phyloP scores from a whole-genome alignment of 208 protist genomes.

The Crithidia expoeki region DNA sequence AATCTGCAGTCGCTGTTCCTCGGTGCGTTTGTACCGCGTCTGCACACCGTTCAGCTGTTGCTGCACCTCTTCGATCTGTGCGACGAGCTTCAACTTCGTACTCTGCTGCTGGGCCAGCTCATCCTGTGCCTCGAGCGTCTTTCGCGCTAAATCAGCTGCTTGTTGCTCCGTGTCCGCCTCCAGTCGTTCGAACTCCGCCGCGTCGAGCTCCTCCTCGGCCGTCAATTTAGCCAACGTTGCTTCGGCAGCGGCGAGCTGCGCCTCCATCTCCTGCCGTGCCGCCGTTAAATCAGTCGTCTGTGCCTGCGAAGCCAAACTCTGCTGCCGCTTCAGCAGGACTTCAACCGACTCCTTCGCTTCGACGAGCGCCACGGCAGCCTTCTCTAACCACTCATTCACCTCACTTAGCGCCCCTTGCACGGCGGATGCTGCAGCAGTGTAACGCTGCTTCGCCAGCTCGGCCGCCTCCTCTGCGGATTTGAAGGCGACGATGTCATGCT shows the following conservation, averaged over 20 bases:
- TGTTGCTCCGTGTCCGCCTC: conserved; percentile 82
- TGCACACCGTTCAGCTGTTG: conserved; percentile 53
- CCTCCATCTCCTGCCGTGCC: conserved; percentile 51
- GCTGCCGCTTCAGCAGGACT: conserved; percentile 37
- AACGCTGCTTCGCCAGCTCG: conserved; percentile 51
- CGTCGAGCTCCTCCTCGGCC: conserved; percentile 55
- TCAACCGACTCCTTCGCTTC: conserved; percentile 36
- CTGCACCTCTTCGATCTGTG: conserved; percentile 40
- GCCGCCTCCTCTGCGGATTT: conserved; percentile 63
- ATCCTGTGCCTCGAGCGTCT: conserved; percentile 59
- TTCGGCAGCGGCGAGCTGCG: conserved; percentile 60
- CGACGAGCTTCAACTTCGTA: conserved; percentile 36
- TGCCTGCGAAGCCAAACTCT: conserved; percentile 44
- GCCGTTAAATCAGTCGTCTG: conserved; percentile 41
- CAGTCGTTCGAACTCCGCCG: conserved; percentile 69
- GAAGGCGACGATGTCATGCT: conserved; percentile 46
- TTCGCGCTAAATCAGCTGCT: conserved; percentile 52
- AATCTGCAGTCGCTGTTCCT: conserved; percentile 59
- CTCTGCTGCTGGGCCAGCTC: conserved; percentile 59
- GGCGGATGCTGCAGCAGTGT: conserved; percentile 37
- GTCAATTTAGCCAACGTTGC: conserved; percentile 39
- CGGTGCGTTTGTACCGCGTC: conserved; percentile 36
- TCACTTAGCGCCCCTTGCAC: conserved; percentile 38
- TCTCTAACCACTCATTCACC: conserved; percentile 43
- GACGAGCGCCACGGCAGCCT: conserved; percentile 32